These are phyloP conservation scores for Epithele typhae DNA, from an alignment of 768 basidiomycete genomes.

Conservation along the genomic window DNA sequence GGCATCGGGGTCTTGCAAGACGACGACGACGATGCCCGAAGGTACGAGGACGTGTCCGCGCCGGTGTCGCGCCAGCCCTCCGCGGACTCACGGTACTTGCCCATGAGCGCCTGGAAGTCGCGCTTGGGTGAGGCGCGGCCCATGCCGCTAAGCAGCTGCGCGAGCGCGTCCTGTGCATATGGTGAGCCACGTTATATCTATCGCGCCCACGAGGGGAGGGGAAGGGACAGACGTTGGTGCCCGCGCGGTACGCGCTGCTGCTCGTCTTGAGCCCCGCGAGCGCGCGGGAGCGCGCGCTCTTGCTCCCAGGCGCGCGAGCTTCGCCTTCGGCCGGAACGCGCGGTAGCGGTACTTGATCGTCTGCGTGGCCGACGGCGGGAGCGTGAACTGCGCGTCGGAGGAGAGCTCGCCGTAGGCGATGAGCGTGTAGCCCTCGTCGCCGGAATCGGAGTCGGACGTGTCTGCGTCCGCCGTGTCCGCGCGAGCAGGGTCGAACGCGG, in stretches of 20 bases:
- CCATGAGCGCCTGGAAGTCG: conserved; percentile 15
- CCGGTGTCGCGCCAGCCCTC: conserved; percentile 5
- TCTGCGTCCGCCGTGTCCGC: background rate
- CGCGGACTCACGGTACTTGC: conserved; percentile 13
- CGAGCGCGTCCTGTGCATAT: too few species aligned
- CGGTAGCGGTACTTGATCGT: conserved; percentile 19
- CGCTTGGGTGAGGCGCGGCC: conserved; percentile 7
- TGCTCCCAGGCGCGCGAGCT: conserved; percentile 10
- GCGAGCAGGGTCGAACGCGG: too few species aligned
- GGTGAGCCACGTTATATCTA: too few species aligned
- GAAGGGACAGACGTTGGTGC: too few species aligned
- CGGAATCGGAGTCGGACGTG: too few species aligned
- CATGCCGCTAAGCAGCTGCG: too few species aligned
- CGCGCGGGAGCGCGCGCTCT: conserved; percentile 7
- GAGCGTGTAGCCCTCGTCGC: conserved; percentile 13
- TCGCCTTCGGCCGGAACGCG: conserved; percentile 15
- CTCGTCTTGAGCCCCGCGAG: conserved; percentile 10
- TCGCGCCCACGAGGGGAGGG: too few species aligned
- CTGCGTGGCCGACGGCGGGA: conserved; percentile 15
- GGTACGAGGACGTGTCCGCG: too few species aligned
- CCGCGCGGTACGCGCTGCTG: conserved; percentile 4
- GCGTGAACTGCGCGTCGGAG: conserved; percentile 8
- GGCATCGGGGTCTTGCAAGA: too few species aligned
- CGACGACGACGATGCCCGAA: too few species aligned
- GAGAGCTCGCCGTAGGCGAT: conserved; percentile 15